Evolutionary conservation across 2,329 filamentous ascomycete species (phyloP).

Genomic region (Capronia epimyces): DNA sequence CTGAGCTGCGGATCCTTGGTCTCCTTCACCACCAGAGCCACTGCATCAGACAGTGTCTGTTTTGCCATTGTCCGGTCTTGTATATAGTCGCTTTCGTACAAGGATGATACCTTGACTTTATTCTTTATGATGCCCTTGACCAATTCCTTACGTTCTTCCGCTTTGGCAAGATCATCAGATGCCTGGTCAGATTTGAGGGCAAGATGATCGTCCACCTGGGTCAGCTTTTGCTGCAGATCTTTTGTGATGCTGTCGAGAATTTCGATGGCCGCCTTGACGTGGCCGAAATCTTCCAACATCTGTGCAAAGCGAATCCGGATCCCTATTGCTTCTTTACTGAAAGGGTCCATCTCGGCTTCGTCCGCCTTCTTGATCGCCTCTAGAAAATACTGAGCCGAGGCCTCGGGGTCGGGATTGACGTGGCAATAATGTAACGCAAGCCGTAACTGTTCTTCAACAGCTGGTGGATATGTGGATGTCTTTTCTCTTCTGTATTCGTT

Average conservation of each 20-base stretch:
- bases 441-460: constrained; percentile 59
- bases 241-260: constrained; percentile 69
- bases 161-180: background rate
- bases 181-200: background rate
- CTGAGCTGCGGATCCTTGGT: constrained; percentile 61
- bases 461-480: constrained; percentile 41
- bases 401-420: constrained; percentile 64
- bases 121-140: constrained; percentile 25
- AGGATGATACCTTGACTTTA: constrained; percentile 72
- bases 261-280: constrained; percentile 64
- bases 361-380: constrained; percentile 69
- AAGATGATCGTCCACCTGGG: constrained; percentile 35
- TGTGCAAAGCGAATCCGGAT: constrained; percentile 76
- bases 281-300: constrained; percentile 71
- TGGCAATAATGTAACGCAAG: constrained; percentile 84
- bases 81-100: constrained; percentile 73
- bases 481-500: constrained; percentile 40
- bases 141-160: constrained; percentile 14
- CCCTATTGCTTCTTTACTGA: constrained; percentile 84
- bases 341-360: constrained; percentile 74
- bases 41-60: constrained; percentile 69
- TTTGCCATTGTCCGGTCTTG: constrained; percentile 69
- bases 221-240: constrained; percentile 57
- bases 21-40: constrained; percentile 74
- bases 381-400: constrained; percentile 78